Evolutionary conservation across 2,329 filamentous ascomycete species (phyloP).

Genomic region (Zasmidium angulare): DNA sequence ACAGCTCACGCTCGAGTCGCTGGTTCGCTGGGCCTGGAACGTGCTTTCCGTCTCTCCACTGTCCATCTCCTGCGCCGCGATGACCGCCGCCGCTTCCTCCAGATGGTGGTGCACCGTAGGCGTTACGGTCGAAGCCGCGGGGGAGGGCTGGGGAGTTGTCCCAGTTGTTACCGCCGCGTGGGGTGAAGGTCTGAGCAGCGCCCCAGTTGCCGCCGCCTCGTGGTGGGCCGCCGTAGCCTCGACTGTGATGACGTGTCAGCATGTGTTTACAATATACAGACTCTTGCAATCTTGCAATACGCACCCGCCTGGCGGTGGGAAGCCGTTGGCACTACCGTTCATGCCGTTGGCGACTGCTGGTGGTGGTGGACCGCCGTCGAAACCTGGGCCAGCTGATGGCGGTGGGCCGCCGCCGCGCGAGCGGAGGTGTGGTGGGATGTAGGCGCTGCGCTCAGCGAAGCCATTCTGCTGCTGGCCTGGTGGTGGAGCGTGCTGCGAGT

Average conservation of each 20-base stretch:
- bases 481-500: constrained; percentile 59
- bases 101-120: constrained; percentile 57
- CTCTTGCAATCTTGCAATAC: background rate
- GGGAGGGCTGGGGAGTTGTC: constrained; percentile 38
- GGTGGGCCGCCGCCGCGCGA: constrained; percentile 39
- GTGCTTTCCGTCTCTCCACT: constrained; percentile 97
- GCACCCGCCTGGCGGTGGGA: constrained; percentile 38
- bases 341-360: constrained; percentile 44
- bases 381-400: constrained; percentile 44
- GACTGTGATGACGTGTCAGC: background rate
- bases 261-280: background rate
- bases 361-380: constrained; percentile 33
- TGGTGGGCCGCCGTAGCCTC: constrained; percentile 46
- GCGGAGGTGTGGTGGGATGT: constrained; percentile 84
- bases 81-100: constrained; percentile 51
- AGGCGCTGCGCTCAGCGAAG: constrained; percentile 62
- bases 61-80: constrained; percentile 86
- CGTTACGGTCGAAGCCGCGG: constrained; percentile 60
- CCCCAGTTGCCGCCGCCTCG: constrained; percentile 48
- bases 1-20: constrained; percentile 91
- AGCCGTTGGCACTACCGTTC: constrained; percentile 50
- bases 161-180: constrained; percentile 43
- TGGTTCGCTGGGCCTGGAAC: constrained; percentile 83
- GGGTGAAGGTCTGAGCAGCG: constrained; percentile 56
- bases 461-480: constrained; percentile 40